Evolutionary conservation across 2,329 filamentous ascomycete species (phyloP).

Genomic region (Pseudomassariella vexata): DNA sequence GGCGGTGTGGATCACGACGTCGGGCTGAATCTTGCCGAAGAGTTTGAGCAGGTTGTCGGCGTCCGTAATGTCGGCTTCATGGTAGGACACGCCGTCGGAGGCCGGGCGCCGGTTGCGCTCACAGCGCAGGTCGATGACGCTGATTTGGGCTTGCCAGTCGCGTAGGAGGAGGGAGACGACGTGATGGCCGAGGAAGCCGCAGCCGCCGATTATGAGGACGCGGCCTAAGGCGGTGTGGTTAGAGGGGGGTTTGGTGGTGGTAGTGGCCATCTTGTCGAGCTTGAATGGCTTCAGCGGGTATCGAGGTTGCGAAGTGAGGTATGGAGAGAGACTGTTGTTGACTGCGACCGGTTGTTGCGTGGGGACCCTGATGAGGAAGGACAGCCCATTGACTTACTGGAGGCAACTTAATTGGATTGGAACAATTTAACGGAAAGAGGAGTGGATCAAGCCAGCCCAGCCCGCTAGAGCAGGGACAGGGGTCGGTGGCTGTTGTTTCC

Average conservation of each 20-base stretch:
- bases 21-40: conserved; percentile 63
- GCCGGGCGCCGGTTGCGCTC: conserved; percentile 58
- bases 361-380: too few relatives aligned
- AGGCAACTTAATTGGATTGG: too few relatives aligned
- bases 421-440: too few relatives aligned
- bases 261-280: too few relatives aligned
- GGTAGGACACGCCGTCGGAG: conserved; percentile 56
- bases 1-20: conserved; percentile 88
- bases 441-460: too few relatives aligned
- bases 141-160: conserved; percentile 53
- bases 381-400: too few relatives aligned
- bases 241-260: background rate
- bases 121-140: conserved; percentile 69
- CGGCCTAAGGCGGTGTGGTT: conserved; percentile 49
- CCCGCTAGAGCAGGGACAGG: too few relatives aligned
- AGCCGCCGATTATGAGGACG: conserved; percentile 76
- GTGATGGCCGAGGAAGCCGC: conserved; percentile 79
- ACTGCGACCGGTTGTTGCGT: too few relatives aligned
- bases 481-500: too few relatives aligned
- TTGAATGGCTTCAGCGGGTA: too few relatives aligned
- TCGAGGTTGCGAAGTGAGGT: too few relatives aligned
- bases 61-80: conserved; percentile 74
- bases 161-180: conserved; percentile 68
- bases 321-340: too few relatives aligned
- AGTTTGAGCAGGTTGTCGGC: conserved; percentile 52